A percentile compares a stretch with the other conserved stretches of the same genome.
phyloP scores from a whole-genome alignment of 78 protist species.

The Protostelium mycophagum region DNA sequence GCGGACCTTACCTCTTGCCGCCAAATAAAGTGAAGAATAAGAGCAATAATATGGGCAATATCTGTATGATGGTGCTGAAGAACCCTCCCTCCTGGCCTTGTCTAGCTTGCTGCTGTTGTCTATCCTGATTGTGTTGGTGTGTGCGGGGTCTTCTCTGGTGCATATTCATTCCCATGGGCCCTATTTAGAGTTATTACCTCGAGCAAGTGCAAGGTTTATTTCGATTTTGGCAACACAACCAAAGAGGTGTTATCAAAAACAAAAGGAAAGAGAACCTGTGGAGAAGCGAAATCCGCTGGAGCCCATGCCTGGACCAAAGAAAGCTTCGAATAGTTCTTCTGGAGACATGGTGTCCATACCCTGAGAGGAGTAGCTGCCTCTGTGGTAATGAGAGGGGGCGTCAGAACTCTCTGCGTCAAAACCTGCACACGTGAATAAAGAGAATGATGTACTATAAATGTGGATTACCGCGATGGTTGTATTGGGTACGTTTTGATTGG shows the following conservation, averaged over 20 bases:
- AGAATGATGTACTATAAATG: neutral
- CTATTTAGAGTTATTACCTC: neutral
- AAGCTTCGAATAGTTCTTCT: neutral
- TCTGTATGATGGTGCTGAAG: neutral
- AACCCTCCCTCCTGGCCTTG: no score
- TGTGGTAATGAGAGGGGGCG: neutral
- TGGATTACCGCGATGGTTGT: neutral
- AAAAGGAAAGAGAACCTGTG: neutral
- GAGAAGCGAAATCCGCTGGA: neutral
- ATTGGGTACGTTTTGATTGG: neutral
- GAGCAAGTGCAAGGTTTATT: neutral
- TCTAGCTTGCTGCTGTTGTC: neutral
- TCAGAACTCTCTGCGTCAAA: neutral
- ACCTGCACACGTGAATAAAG: neutral
- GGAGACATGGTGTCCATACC: neutral
- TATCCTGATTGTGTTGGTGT: neutral
- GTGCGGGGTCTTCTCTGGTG: neutral
- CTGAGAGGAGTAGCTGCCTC: neutral
- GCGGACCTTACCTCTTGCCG: neutral
- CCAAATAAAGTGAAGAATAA: neutral
- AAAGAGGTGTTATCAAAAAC: no score
- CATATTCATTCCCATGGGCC: neutral
- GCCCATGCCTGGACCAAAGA: neutral
- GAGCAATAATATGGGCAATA: neutral
- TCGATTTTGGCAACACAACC: no score